These are phyloP conservation scores for Ochromonas danica DNA, from an alignment of 108 stramenopile genomes.

Conservation along the genomic window DNA sequence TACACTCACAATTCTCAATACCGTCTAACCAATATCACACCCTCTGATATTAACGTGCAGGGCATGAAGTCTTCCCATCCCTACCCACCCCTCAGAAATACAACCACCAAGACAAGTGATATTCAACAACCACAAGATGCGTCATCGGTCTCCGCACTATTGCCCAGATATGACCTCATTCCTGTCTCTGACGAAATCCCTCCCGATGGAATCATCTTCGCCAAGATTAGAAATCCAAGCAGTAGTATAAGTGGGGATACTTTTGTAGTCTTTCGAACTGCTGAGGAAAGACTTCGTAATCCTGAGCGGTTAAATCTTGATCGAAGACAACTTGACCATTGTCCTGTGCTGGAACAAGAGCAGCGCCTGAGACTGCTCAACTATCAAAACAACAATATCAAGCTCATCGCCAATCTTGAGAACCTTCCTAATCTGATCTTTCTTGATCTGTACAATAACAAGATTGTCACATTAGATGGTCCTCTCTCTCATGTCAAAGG, in stretches of 20 bases:
- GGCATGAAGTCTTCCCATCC: background rate
- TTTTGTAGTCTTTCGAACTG: conserved; percentile 21
- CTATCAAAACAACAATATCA: conserved; percentile 58
- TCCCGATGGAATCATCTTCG: conserved; percentile 32
- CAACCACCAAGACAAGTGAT: background rate
- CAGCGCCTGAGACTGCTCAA: conserved; percentile 52
- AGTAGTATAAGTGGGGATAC: background rate
- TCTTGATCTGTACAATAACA: conserved; percentile 59
- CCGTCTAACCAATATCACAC: background rate
- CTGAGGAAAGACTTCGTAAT: conserved; percentile 20
- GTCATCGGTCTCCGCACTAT: background rate
- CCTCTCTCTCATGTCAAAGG: conserved; percentile 40
- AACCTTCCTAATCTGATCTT: conserved; percentile 56
- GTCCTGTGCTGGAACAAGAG: conserved; percentile 54
- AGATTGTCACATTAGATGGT: conserved; percentile 41
- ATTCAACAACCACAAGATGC: background rate
- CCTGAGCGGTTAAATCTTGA: conserved; percentile 57
- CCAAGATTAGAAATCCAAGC: background rate
- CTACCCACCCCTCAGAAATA: background rate
- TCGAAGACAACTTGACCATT: conserved; percentile 46
- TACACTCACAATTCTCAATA: background rate
- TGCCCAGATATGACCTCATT: conserved; percentile 11
- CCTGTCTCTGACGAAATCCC: conserved; percentile 34
- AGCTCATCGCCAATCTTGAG: conserved; percentile 39
- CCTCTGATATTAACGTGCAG: background rate